phyloP scores from a whole-genome alignment of 2,329 filamentous ascomycete species.

The Pseudopithomyces maydicus region DNA sequence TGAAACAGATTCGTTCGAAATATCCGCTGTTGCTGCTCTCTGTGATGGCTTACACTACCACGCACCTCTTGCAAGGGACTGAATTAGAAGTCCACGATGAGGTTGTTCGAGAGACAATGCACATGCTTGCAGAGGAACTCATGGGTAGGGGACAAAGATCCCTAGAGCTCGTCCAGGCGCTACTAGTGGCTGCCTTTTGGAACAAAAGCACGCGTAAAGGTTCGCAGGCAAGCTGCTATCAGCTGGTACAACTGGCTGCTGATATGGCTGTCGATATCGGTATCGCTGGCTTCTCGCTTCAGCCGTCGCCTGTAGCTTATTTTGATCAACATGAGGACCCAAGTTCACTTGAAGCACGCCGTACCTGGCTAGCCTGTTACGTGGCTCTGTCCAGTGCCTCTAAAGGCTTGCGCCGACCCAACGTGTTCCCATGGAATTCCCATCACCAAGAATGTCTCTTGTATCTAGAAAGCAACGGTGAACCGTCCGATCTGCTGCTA shows the following conservation, averaged over 20 bases:
- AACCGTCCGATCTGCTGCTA: conserved; percentile 24
- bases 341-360: conserved; percentile 28
- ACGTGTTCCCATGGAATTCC: conserved; percentile 26
- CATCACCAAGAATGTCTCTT: conserved; percentile 28
- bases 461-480: conserved; percentile 22
- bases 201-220: conserved; percentile 25
- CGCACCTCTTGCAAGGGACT: conserved; percentile 25
- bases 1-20: conserved; percentile 24
- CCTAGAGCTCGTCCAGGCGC: conserved; percentile 33
- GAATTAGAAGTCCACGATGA: conserved; percentile 30
- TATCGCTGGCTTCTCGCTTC: conserved; percentile 27
- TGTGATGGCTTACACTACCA: conserved; percentile 23
- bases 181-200: conserved; percentile 30
- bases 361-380: conserved; percentile 37
- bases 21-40: conserved; percentile 29
- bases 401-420: conserved; percentile 25
- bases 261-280: conserved; percentile 38
- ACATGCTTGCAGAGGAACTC: conserved; percentile 25
- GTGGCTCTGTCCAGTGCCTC: conserved; percentile 26
- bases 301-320: conserved; percentile 28
- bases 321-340: conserved; percentile 26
- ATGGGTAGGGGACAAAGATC: conserved; percentile 30
- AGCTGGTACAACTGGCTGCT: conserved; percentile 30
- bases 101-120: conserved; percentile 27
- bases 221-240: conserved; percentile 28